Base-by-base conservation (phyloP, 345 rosid species). In the Acer saccharum region DNA sequence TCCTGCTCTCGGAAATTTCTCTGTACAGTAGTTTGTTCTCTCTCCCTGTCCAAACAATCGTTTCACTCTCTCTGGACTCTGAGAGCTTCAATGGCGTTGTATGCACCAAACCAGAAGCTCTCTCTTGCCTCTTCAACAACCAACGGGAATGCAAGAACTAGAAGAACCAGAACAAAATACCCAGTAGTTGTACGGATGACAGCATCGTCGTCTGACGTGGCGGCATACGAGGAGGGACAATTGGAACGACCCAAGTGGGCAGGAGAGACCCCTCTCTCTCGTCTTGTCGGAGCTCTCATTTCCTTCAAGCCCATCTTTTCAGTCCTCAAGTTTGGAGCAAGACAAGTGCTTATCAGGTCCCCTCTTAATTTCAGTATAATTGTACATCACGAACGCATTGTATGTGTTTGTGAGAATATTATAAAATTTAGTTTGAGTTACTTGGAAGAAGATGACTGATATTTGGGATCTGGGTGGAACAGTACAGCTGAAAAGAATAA, bases 181-280 rank as follows among this genome's bases (percentile, higher is more conserved):
- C 23, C 71, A 10, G 21, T 50, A 17, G n/a, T 60, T 57, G 81
- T 78, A 18, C 65, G 82, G 65, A 72, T 83, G 82, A 78, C 86
- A 4, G 64, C 78, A 10, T 48, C 84, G 6, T 43, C 84, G 4
- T 60, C 79, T 11, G 44, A 50, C 9, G 75, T 70, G 80, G 69
- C 81, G 10, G 78, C 72, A 1, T 88, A 76, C 81, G 87, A 87
- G 82, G 89, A 87, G 69, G 94, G 92, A 55, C 79, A 84, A 67
- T 87, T 89, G 44, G 84, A 83, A 64, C 79, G 82, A 70, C 94
- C 94, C 5, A 88, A 88, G 64, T 90, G 94, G 94, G 88, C 89
- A 1, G 94, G 90, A 70, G 78, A 87, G 79, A 90, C 89, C 10
- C 86, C 89, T 78, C 83, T 88, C 8, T 90, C 94, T 75, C 90